Base-by-base conservation (phyloP, 2,329 filamentous ascomycete species). In the Clarireedia monteithiana region DNA sequence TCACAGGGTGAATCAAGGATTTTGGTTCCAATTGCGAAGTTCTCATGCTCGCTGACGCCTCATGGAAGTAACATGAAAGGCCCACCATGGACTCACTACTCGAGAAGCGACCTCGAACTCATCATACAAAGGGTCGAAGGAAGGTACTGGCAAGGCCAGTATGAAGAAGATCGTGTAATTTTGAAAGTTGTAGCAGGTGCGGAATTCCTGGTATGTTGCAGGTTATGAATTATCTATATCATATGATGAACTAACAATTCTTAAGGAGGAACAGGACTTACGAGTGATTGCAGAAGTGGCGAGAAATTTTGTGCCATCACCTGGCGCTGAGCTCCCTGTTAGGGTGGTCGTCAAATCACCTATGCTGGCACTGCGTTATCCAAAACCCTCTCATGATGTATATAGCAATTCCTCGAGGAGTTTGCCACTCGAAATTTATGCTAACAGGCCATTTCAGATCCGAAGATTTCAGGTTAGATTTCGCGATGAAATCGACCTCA, bases 391-490 rank as follows among this genome's bases (percentile, higher is more conserved):
- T 4, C 59, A 62, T 47, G 62, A 52, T 46, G 68, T 70, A 64
- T n/a, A 59, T 60, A 2, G 34, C 27, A 26, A 39, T 14, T 20
- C 5, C 20, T 4, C 36, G 14, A 34, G 9, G 30, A 34, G 9
- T 34, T 14, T 42, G 15, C 5, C 36, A 24, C 26, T 26, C 48
- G 44, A n/a, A 4, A 24, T 40, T 38, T 23, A 15, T 45, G 40
- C 45, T 51, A 23, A 39, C 23, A 36, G 6, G 23, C 10, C n/a
- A 27, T 27, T 20, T 30, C 47, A 77, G 75, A 58, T 73, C 30
- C 69, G 72, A 40, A 70, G 74, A 46, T 65, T 75, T 40, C 75
- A 78, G 59, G 58, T 77, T 23, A 74, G 69, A 52, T 76, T 77
- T 58, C 62, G 58, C 15, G 70, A 67, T 5, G 63, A 69, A 9